These are phyloP conservation scores for Penicillium verhagenii DNA, from an alignment of 495 filamentous ascomycete species.

Conservation along the genomic window DNA sequence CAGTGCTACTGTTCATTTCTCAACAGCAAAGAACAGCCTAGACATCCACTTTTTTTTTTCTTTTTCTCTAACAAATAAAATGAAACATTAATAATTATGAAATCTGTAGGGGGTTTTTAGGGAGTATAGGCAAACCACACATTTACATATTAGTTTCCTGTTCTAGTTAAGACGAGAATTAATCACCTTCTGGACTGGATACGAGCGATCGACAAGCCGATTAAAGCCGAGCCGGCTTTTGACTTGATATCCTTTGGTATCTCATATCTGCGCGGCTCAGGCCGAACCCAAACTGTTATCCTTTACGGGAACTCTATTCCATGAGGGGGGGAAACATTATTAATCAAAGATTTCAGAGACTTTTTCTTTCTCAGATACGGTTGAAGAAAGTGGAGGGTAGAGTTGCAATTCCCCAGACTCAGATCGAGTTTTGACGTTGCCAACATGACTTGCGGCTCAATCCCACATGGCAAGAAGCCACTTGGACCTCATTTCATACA, in stretches of 20 bases:
- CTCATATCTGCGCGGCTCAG: constrained; percentile 15
- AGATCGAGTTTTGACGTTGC: no score
- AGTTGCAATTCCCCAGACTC: no score
- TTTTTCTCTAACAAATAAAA: neutral
- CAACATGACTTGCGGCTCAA: no score
- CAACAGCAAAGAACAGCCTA: neutral
- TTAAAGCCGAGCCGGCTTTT: constrained; percentile 16
- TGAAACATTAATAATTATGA: no score
- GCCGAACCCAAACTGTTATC: constrained; percentile 22
- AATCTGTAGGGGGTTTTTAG: no score
- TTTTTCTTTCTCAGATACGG: neutral
- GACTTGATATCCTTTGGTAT: no score
- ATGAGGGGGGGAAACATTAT: neutral
- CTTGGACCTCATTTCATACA: no score
- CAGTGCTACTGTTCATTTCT: neutral
- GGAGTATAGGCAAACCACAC: no score
- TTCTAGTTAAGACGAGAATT: neutral
- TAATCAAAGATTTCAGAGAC: no score
- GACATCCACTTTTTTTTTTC: neutral
- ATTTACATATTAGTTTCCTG: neutral
- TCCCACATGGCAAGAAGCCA: no score
- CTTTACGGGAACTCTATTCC: constrained; percentile 12
- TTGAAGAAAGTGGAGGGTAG: neutral
- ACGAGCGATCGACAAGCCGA: constrained; percentile 28
- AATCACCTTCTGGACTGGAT: constrained; percentile 2